These are phyloP conservation scores for Colletotrichum tanaceti DNA, from an alignment of 2,329 filamentous ascomycete species.

Conservation along the genomic window DNA sequence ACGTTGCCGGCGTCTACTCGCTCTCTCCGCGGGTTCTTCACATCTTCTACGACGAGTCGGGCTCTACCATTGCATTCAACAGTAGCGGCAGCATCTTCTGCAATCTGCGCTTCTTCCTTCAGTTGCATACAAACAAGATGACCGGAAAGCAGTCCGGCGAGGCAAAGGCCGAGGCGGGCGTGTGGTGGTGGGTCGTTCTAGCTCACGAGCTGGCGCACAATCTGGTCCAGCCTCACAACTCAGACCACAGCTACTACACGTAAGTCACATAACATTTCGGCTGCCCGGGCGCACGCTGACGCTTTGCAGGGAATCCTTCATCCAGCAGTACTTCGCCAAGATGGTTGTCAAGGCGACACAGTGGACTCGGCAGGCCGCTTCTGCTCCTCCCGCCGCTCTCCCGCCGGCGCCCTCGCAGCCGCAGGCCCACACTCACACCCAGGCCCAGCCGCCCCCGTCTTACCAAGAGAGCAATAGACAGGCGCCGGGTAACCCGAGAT, in stretches of 20 bases:
- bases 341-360: conserved; percentile 68
- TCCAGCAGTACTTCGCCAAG: conserved; percentile 79
- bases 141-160: conserved; percentile 49
- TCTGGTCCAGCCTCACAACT: conserved; percentile 80
- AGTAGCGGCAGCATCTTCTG: conserved; percentile 88
- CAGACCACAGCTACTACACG: conserved; percentile 86
- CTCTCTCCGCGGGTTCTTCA: conserved; percentile 77
- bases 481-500: conserved; percentile 26
- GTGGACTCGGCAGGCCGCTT: conserved; percentile 47
- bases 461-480: conserved; percentile 39
- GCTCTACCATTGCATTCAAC: conserved; percentile 94
- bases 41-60: conserved; percentile 85
- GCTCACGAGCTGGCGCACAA: conserved; percentile 98
- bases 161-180: conserved; percentile 73
- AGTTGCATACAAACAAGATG: conserved; percentile 74
- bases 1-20: conserved; percentile 78
- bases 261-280: conserved; percentile 52
- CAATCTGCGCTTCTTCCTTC: conserved; percentile 88
- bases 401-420: conserved; percentile 20
- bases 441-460: conserved; percentile 26
- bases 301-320: conserved; percentile 74
- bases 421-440: conserved; percentile 19
- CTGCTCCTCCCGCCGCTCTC: conserved; percentile 26
- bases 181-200: conserved; percentile 96
- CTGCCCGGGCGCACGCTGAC: conserved; percentile 9